Evolutionary conservation across 2,329 filamentous ascomycete species (phyloP).

Genomic region (Xylogone sp.): DNA sequence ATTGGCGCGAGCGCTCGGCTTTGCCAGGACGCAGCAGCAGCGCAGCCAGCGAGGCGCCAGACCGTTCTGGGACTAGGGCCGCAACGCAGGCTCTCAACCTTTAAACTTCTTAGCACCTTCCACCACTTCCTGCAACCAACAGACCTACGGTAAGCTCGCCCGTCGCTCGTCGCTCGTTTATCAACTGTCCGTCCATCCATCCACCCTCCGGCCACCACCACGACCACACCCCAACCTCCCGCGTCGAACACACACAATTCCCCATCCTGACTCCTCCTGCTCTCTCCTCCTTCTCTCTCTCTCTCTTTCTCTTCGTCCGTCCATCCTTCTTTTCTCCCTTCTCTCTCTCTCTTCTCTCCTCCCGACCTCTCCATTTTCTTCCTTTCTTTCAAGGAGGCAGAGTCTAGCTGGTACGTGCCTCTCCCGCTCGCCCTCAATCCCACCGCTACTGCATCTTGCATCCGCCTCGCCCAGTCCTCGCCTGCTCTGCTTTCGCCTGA

Average conservation of each 20-base stretch:
- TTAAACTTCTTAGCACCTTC: constrained; percentile 3
- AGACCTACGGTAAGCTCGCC: not conserved
- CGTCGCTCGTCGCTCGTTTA: not conserved
- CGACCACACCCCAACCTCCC: constrained; percentile 10
- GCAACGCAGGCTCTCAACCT: constrained; percentile 1
- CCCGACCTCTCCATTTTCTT: constrained; percentile 24
- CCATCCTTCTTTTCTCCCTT: constrained; percentile 6
- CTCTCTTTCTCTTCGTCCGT: constrained; percentile 13
- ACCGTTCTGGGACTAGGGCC: constrained; percentile 1
- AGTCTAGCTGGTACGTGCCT: not conserved
- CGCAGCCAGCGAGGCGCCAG: not conserved
- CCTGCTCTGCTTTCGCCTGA: not conserved
- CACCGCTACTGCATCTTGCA: constrained; percentile 1
- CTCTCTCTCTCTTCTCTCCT: constrained; percentile 11
- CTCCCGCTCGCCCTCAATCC: constrained; percentile 1
- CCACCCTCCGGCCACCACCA: constrained; percentile 3
- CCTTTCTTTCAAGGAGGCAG: not conserved
- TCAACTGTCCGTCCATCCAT: not conserved
- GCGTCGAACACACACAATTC: constrained; percentile 7
- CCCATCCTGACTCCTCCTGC: constrained; percentile 11
- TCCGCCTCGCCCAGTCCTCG: not conserved
- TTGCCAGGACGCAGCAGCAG: constrained; percentile 4
- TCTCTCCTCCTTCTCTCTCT: constrained; percentile 14
- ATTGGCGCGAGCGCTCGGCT: constrained; percentile 15
- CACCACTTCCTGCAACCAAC: not conserved